These are phyloP conservation scores for Rhododendron vialii DNA, from an alignment of 148 eudicot genomes.

Conservation along the genomic window DNA sequence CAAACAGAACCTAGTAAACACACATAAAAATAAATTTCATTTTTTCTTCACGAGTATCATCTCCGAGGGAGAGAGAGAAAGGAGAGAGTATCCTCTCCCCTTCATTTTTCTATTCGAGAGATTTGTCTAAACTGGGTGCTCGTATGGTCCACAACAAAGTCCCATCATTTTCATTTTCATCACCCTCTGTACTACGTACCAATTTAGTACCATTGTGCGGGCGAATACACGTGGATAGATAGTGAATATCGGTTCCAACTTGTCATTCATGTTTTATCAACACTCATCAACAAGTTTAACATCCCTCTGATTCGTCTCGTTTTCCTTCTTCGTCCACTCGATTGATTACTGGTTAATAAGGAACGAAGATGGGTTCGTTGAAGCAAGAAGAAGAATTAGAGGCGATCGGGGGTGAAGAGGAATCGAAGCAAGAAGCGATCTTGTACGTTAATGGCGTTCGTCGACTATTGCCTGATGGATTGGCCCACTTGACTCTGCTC, in stretches of 20 bases:
- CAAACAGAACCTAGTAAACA: too few relatives aligned
- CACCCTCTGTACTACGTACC: too few relatives aligned
- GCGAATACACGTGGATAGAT: too few relatives aligned
- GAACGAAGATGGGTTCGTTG: slow-evolving; percentile 66
- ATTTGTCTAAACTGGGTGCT: too few relatives aligned
- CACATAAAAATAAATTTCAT: too few relatives aligned
- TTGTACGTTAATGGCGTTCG: slow-evolving; percentile 83
- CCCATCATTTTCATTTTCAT: too few relatives aligned
- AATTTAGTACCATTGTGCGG: too few relatives aligned
- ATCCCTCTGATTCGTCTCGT: not conserved
- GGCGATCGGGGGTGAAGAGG: slow-evolving; percentile 27
- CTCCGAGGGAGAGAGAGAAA: too few relatives aligned
- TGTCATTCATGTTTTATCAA: not conserved
- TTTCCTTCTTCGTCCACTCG: not conserved
- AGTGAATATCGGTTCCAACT: not conserved
- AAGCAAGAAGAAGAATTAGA: slow-evolving; percentile 41
- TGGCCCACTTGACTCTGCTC: slow-evolving; percentile 90
- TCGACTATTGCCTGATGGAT: slow-evolving; percentile 73
- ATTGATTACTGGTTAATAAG: not conserved
- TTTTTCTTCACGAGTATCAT: too few relatives aligned
- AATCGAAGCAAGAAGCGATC: slow-evolving; percentile 51
- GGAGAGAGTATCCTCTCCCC: too few relatives aligned
- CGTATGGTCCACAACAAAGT: too few relatives aligned
- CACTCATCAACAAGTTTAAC: not conserved
- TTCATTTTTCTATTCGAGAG: too few relatives aligned